phyloP scores from a whole-genome alignment of 495 filamentous ascomycete species.

The Penicillium waksmanii region DNA sequence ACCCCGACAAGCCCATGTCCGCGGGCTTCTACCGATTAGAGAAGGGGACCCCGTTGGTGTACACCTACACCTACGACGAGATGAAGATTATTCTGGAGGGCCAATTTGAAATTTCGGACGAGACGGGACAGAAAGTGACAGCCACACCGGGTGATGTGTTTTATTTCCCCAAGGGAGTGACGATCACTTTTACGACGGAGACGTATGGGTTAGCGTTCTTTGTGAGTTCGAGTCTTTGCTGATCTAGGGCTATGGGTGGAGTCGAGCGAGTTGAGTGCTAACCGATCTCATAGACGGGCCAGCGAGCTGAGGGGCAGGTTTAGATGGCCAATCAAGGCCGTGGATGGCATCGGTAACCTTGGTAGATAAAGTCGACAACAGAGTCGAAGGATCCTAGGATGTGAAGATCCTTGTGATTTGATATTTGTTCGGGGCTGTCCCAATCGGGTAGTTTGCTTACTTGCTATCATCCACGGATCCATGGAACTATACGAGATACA shows the following conservation, averaged over 20 bases:
- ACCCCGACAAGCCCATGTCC: conserved; percentile 66
- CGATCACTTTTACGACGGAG: conserved; percentile 74
- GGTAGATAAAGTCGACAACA: too few relatives aligned
- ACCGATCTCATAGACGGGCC: conserved; percentile 43
- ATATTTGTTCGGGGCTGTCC: neutral
- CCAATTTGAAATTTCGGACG: conserved; percentile 72
- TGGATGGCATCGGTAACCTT: neutral
- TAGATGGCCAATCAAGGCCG: neutral
- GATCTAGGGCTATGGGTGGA: too few relatives aligned
- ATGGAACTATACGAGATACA: neutral
- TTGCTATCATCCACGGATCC: neutral
- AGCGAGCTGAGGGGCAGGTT: conserved; percentile 43
- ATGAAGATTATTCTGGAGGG: conserved; percentile 84
- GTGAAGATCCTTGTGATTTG: conserved; percentile 5
- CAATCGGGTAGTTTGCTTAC: conserved; percentile 36
- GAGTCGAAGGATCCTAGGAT: neutral
- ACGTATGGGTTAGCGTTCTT: conserved; percentile 74
- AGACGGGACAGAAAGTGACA: conserved; percentile 69
- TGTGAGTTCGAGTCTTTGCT: conserved; percentile 30
- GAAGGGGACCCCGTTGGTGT: conserved; percentile 73
- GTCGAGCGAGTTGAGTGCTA: conserved; percentile 11
- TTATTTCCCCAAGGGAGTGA: conserved; percentile 76
- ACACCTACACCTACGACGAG: conserved; percentile 77
- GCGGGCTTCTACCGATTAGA: conserved; percentile 75
- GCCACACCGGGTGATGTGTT: conserved; percentile 75